Evolutionary conservation across 805 yeast species (phyloP).

Genomic region (Candida chauliodis): DNA sequence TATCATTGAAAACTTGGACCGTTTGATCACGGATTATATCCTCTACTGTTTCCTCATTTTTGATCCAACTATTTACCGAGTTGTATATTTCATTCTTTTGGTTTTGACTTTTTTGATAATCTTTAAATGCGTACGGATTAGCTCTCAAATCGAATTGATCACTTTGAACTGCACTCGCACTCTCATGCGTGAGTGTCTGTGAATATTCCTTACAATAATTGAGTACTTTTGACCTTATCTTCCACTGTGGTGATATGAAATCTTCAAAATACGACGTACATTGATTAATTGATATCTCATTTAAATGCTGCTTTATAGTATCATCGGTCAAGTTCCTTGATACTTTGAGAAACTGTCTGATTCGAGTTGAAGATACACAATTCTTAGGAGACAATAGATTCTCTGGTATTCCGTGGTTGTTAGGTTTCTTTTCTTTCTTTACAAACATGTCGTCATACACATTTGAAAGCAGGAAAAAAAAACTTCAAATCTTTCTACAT

Average conservation of each 20-base stretch:
- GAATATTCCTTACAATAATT: conserved; percentile 30
- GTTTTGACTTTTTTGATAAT: conserved; percentile 19
- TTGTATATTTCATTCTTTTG: conserved; percentile 24
- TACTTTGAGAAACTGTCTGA: conserved; percentile 35
- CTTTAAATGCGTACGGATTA: conserved; percentile 37
- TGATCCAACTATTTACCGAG: conserved; percentile 33
- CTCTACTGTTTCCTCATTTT: conserved; percentile 33
- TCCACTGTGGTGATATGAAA: conserved; percentile 35
- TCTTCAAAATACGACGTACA: conserved; percentile 28
- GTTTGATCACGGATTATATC: conserved; percentile 32
- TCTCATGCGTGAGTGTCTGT: conserved; percentile 16
- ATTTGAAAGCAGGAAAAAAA: not conserved
- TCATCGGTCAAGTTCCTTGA: conserved; percentile 42
- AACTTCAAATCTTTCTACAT: not conserved
- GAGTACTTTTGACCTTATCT: conserved; percentile 25
- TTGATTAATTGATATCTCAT: conserved; percentile 20
- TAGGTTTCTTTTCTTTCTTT: not conserved
- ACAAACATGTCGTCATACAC: not conserved
- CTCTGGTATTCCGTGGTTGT: not conserved
- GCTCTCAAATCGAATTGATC: conserved; percentile 26
- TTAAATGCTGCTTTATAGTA: conserved; percentile 34
- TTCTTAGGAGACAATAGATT: conserved; percentile 25
- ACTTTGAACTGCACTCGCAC: conserved; percentile 4
- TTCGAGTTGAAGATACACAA: conserved; percentile 30
- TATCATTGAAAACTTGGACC: conserved; percentile 27